Evolutionary conservation across 179 eudicot genomes (phyloP).

Genomic region (Monotropa hypopitys): DNA sequence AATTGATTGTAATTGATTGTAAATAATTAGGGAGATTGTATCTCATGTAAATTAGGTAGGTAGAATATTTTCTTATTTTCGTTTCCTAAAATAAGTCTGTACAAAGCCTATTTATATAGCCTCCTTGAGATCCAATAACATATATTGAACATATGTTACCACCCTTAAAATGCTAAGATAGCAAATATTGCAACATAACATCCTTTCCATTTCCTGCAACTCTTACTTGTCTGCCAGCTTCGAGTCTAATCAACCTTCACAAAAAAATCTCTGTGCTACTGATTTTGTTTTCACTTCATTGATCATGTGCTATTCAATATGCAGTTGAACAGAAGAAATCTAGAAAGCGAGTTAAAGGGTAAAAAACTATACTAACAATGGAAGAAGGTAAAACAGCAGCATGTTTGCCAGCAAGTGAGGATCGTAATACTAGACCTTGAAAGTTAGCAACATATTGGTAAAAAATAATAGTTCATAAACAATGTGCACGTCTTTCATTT

Average conservation of each 20-base stretch:
- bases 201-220: background rate
- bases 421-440: background rate
- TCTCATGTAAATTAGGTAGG: too few species aligned
- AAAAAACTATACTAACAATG: background rate
- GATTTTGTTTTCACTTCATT: background rate
- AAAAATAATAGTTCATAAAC: background rate
- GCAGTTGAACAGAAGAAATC: background rate
- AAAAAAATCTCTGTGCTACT: background rate
- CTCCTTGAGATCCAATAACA: background rate
- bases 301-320: background rate
- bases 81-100: too few species aligned
- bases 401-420: background rate
- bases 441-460: background rate
- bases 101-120: too few species aligned
- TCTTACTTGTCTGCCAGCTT: background rate
- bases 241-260: background rate
- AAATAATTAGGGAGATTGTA: too few species aligned
- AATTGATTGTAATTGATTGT: too few species aligned
- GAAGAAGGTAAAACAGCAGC: background rate
- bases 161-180: background rate
- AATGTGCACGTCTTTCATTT: background rate
- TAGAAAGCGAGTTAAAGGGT: background rate
- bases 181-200: background rate
- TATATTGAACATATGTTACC: background rate
- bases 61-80: too few species aligned